Conservation (phyloP, 129 eudicot genomes). For the Mikania micrantha region DNA sequence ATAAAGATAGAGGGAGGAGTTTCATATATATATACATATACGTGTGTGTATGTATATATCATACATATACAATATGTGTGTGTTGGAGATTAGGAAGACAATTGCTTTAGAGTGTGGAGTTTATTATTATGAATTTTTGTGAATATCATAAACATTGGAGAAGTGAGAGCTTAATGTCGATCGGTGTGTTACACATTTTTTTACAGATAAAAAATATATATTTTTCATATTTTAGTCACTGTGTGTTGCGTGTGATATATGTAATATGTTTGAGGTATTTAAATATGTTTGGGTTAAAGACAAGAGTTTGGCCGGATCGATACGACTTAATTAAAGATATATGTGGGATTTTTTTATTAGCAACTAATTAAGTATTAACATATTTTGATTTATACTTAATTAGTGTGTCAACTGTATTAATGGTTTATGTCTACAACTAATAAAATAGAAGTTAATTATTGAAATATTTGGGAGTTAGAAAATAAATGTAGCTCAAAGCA, state of each 20-base stretch:
- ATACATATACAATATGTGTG: background rate
- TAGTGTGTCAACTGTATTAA: too few relatives aligned
- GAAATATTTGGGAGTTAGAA: too few relatives aligned
- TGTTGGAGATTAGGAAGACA: slow-evolving; percentile 31
- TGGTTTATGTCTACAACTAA: too few relatives aligned
- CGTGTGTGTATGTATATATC: background rate
- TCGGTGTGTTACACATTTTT: background rate
- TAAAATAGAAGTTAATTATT: too few relatives aligned
- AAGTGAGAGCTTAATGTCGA: slow-evolving; percentile 32
- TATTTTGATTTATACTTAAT: too few relatives aligned
- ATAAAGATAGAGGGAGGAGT: slow-evolving; percentile 9
- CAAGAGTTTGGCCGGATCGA: slow-evolving; percentile 8
- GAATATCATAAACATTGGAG: slow-evolving; percentile 29
- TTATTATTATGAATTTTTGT: slow-evolving; percentile 11
- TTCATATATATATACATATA: background rate
- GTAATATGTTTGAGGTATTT: background rate
- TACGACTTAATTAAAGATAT: background rate
- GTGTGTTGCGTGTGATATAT: background rate
- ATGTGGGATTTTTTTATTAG: background rate
- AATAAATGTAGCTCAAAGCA: too few relatives aligned
- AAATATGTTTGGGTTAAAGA: background rate
- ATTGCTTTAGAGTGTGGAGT: slow-evolving; percentile 24
- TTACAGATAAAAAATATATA: background rate
- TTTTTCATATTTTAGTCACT: background rate
- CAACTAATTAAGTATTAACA: too few relatives aligned